These are phyloP conservation scores for Chaetomiaceae sp. DNA, from an alignment of 2,329 filamentous ascomycete species.

Conservation along the genomic window DNA sequence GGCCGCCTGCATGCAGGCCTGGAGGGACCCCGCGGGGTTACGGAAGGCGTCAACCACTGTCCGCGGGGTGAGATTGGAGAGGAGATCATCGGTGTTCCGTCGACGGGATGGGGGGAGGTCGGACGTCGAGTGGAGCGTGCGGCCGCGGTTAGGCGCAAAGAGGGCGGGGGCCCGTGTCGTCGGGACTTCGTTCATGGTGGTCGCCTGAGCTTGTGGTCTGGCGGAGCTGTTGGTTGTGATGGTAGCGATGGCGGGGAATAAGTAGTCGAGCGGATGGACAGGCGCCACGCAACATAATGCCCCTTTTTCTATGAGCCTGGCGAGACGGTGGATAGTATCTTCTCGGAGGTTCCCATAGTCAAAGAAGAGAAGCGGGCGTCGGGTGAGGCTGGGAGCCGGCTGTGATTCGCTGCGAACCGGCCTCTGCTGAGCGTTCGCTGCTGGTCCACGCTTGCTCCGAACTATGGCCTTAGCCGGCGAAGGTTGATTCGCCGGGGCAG, in stretches of 20 bases:
- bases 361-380: constrained; percentile 11
- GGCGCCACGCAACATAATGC: constrained; percentile 20
- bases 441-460: constrained; percentile 6
- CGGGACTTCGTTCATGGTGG: constrained; percentile 33
- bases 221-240: too few relatives aligned
- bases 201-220: constrained; percentile 10
- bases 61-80: constrained; percentile 55
- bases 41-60: constrained; percentile 56
- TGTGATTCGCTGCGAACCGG: constrained; percentile 15
- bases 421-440: constrained; percentile 1
- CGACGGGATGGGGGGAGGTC: constrained; percentile 44
- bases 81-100: constrained; percentile 49
- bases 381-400: constrained; percentile 11
- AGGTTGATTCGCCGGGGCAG: constrained; percentile 12
- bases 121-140: constrained; percentile 34
- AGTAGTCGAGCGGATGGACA: constrained; percentile 8
- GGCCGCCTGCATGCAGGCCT: constrained; percentile 55
- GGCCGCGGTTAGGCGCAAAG: constrained; percentile 32
- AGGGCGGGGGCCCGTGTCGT: constrained; percentile 30
- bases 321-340: constrained; percentile 15
- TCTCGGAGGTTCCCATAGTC: constrained; percentile 19
- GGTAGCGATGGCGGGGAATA: not conserved
- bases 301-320: constrained; percentile 22
- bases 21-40: constrained; percentile 45
- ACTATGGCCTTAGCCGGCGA: constrained; percentile 10